Conservation (phyloP, 2,329 filamentous ascomycete genomes). For the Triangularia setosa region DNA sequence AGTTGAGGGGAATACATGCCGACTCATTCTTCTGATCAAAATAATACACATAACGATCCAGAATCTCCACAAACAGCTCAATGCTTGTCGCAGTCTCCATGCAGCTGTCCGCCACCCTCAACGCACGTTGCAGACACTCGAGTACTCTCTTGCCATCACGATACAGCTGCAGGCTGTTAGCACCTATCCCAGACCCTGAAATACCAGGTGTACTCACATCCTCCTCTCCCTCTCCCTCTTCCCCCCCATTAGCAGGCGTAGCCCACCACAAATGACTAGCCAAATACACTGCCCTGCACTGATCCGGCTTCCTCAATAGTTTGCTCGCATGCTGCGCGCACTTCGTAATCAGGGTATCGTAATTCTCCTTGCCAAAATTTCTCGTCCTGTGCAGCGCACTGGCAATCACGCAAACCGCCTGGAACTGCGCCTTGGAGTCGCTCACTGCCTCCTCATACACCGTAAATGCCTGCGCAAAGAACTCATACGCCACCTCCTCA, state of each 20-base stretch:
- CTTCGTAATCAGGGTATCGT: constrained; percentile 97
- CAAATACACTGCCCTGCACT: constrained; percentile 93
- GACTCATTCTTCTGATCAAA: constrained; percentile 99
- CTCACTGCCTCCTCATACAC: constrained; percentile 96
- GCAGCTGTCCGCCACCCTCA: constrained; percentile 94
- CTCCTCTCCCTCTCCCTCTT: constrained; percentile 71
- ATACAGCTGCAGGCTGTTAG: constrained; percentile 63
- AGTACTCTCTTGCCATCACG: constrained; percentile 96
- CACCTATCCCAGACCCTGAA: constrained; percentile 6
- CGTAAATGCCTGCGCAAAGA: constrained; percentile 96
- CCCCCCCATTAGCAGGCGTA: constrained; percentile 71
- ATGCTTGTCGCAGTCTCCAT: constrained; percentile 98
- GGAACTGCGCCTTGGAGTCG: constrained; percentile 94
- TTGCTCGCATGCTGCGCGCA: constrained; percentile 96
- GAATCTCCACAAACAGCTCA: constrained; percentile 95
- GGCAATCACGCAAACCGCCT: constrained; percentile 92
- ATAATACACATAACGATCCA: constrained; percentile 98
- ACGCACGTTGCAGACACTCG: constrained; percentile 90
- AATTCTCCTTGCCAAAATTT: constrained; percentile 94
- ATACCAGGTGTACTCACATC: constrained; percentile 53
- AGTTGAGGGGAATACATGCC: constrained; percentile 44
- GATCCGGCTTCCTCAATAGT: constrained; percentile 93
- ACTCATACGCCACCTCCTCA: constrained; percentile 96
- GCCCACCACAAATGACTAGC: constrained; percentile 99
- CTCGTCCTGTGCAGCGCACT: constrained; percentile 83